A percentile compares a stretch with the other conserved stretches of the same genome.
These are phyloP conservation scores for Auricularia sp. DNA, from an alignment of 768 basidiomycete genomes.

Conservation along the genomic window DNA sequence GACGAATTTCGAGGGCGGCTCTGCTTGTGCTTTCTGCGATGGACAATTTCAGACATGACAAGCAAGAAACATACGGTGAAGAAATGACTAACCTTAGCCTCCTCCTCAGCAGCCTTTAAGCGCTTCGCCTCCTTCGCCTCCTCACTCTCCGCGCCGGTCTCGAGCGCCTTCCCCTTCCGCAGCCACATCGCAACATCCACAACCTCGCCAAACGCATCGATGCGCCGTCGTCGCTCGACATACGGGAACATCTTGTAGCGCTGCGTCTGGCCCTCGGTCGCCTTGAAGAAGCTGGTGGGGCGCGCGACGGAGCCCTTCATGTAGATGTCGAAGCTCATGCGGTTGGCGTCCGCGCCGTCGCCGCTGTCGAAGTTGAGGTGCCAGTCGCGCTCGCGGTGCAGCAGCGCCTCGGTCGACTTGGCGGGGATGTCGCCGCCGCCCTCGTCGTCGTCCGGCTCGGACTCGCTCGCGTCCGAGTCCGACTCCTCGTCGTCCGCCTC, in stretches of 20 bases:
- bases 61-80: not conserved
- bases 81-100: constrained; percentile 51
- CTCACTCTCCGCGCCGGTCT: constrained; percentile 80
- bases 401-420: constrained; percentile 35
- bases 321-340: constrained; percentile 91
- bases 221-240: constrained; percentile 81
- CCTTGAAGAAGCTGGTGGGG: constrained; percentile 81
- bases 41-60: not conserved
- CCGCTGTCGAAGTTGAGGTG: constrained; percentile 65
- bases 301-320: constrained; percentile 82
- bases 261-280: constrained; percentile 54
- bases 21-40: constrained; percentile 57
- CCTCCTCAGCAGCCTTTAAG: constrained; percentile 63
- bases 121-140: constrained; percentile 66
- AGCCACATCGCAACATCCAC: constrained; percentile 96
- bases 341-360: constrained; percentile 54
- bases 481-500: constrained; percentile 81
- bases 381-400: constrained; percentile 41
- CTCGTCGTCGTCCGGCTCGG: constrained; percentile 55
- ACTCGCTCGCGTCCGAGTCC: constrained; percentile 56
- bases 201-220: constrained; percentile 93
- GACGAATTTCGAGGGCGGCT: constrained; percentile 88
- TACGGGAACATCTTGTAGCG: constrained; percentile 97
- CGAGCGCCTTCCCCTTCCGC: constrained; percentile 79
- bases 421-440: constrained; percentile 34